A percentile compares a stretch with the other conserved stretches of the same genome.
These are phyloP conservation scores for Chaetomium cochliodes DNA, from an alignment of 495 filamentous ascomycete genomes.

Conservation along the genomic window DNA sequence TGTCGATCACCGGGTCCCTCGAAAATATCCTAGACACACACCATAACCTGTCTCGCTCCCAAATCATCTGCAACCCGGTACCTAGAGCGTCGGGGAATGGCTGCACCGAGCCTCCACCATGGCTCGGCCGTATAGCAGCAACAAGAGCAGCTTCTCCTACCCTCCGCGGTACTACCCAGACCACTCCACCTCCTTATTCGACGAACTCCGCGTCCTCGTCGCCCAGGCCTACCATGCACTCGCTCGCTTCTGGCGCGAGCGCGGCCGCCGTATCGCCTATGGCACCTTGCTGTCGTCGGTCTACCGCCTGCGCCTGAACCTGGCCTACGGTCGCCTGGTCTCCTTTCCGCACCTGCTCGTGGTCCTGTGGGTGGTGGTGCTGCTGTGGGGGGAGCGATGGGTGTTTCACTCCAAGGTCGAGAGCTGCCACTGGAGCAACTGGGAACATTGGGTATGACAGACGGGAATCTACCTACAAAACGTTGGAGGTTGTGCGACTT, in stretches of 20 bases:
- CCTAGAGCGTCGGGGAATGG: constrained; percentile 25
- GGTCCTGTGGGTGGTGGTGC: constrained; percentile 67
- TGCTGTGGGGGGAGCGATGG: constrained; percentile 87
- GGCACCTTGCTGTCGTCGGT: constrained; percentile 29
- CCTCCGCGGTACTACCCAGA: constrained; percentile 22
- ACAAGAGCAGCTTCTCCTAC: constrained; percentile 23
- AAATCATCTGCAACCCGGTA: too few relatives aligned
- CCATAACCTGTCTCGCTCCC: not conserved
- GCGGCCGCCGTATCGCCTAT: constrained; percentile 37
- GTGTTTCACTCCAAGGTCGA: constrained; percentile 67
- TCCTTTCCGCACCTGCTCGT: constrained; percentile 66
- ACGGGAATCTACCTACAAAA: not conserved
- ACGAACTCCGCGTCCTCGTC: constrained; percentile 32
- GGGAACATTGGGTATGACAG: constrained; percentile 86
- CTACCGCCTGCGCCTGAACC: constrained; percentile 40
- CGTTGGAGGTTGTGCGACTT: not conserved
- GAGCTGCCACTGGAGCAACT: constrained; percentile 76
- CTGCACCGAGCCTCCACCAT: constrained; percentile 26
- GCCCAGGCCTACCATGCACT: constrained; percentile 37
- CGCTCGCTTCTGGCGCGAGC: constrained; percentile 40
- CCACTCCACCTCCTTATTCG: constrained; percentile 32
- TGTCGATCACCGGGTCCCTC: not conserved
- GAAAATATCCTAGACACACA: not conserved
- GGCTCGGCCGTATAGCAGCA: constrained; percentile 32
- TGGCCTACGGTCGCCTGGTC: constrained; percentile 49